phyloP scores from a whole-genome alignment of 2,329 filamentous ascomycete species.

The Diaporthe sp. region DNA sequence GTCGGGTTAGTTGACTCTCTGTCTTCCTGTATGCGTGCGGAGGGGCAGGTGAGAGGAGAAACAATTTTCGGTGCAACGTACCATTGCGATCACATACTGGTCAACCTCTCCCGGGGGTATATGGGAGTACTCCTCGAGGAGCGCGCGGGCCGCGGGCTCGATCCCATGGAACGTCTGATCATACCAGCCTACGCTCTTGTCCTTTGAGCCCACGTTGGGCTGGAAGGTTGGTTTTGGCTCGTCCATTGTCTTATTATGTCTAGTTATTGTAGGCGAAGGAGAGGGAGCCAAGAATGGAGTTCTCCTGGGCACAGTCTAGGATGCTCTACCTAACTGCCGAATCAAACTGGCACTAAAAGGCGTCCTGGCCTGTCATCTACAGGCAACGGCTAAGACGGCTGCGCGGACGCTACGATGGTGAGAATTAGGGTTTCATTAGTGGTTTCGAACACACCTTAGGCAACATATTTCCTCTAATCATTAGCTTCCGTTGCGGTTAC shows the following conservation, averaged over 20 bases:
- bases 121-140: conserved; percentile 46
- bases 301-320: background rate
- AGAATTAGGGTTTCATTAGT: conserved; percentile 1
- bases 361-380: background rate
- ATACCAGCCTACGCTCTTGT: conserved; percentile 36
- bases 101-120: conserved; percentile 45
- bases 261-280: background rate
- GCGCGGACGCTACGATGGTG: background rate
- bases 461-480: background rate
- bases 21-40: background rate
- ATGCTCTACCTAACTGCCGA: background rate
- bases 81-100: conserved; percentile 43
- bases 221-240: background rate
- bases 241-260: background rate
- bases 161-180: conserved; percentile 7
- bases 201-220: conserved; percentile 5
- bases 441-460: background rate
- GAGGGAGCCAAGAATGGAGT: background rate
- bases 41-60: background rate
- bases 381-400: conserved; percentile 3
- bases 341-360: background rate
- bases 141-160: conserved; percentile 38
- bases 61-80: conserved; percentile 19
- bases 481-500: background rate
- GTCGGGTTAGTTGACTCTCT: background rate